phyloP scores from a whole-genome alignment of 2,329 filamentous ascomycete genomes.

The Claviceps sp. region DNA sequence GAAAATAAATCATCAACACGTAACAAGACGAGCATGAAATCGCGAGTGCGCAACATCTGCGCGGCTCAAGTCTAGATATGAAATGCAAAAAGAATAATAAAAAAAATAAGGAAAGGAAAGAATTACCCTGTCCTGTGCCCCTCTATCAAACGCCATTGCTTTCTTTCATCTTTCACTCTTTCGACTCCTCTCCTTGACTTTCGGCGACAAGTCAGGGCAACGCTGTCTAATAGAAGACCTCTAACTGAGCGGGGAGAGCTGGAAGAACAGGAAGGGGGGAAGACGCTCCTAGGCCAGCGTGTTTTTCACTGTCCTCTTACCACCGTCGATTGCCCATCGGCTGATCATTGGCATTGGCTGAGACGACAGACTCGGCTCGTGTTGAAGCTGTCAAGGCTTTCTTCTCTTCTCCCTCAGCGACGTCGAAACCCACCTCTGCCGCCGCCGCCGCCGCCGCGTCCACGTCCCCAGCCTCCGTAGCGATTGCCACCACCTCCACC shows the following conservation, averaged over 20 bases:
- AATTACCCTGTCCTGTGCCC: constrained; percentile 9
- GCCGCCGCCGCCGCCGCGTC: constrained; percentile 28
- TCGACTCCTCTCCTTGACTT: background rate
- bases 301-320: constrained; percentile 20
- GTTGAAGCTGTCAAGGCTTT: constrained; percentile 14
- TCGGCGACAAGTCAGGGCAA: background rate
- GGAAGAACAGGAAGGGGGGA: too few species aligned
- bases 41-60: constrained; percentile 3
- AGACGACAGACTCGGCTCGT: constrained; percentile 22
- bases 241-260: too few species aligned
- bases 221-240: background rate
- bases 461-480: constrained; percentile 58
- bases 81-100: constrained; percentile 3
- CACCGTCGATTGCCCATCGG: constrained; percentile 37
- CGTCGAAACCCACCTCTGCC: constrained; percentile 35
- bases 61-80: constrained; percentile 10
- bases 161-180: constrained; percentile 5
- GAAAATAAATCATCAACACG: background rate
- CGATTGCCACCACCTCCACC: constrained; percentile 68
- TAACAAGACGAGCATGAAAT: constrained; percentile 7
- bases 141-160: constrained; percentile 19
- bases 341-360: constrained; percentile 36
- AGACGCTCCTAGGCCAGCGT: background rate
- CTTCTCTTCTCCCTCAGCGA: constrained; percentile 14
- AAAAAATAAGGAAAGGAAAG: constrained; percentile 2